Conservation (phyloP, 1,139 yeast genomes). For the Zygosaccharomyces sapae region DNA sequence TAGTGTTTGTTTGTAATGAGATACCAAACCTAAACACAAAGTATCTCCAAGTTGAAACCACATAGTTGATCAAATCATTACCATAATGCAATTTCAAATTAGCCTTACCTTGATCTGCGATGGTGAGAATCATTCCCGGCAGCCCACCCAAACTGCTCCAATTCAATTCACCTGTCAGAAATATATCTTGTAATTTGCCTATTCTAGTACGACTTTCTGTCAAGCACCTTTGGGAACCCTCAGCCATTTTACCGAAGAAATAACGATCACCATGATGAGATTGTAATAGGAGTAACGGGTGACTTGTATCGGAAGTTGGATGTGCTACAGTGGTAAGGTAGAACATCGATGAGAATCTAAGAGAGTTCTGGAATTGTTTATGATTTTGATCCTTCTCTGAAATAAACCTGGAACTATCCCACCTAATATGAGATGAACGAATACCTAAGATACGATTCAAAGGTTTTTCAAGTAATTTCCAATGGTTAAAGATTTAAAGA, state of each 20-base stretch:
- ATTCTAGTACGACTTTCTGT: slow-evolving; percentile 52
- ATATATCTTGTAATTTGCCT: slow-evolving; percentile 57
- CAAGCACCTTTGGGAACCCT: slow-evolving; percentile 76
- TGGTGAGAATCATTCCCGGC: slow-evolving; percentile 81
- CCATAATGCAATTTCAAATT: slow-evolving; percentile 47
- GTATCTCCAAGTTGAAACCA: slow-evolving; percentile 76
- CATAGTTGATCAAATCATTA: slow-evolving; percentile 45
- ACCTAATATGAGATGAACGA: neutral
- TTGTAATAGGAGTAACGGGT: slow-evolving; percentile 56
- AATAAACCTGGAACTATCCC: neutral
- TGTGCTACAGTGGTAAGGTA: slow-evolving; percentile 44
- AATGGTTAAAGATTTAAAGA: slow-evolving; percentile 1
- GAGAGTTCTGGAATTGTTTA: slow-evolving; percentile 5
- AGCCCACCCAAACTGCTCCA: slow-evolving; percentile 84
- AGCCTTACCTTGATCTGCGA: slow-evolving; percentile 74
- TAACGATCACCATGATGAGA: slow-evolving; percentile 49
- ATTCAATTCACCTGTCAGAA: slow-evolving; percentile 65
- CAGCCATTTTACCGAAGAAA: slow-evolving; percentile 76
- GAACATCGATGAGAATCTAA: slow-evolving; percentile 32
- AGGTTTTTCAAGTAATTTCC: neutral
- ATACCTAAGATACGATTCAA: neutral
- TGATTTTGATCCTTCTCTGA: slow-evolving; percentile 1
- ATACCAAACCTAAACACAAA: slow-evolving; percentile 85
- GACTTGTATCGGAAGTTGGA: slow-evolving; percentile 55
- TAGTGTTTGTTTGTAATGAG: slow-evolving; percentile 46